Evolutionary conservation across 257 asterid genomes (phyloP), one percentile per base, ranked within the genome.

Genomic region (Vinca minor): DNA sequence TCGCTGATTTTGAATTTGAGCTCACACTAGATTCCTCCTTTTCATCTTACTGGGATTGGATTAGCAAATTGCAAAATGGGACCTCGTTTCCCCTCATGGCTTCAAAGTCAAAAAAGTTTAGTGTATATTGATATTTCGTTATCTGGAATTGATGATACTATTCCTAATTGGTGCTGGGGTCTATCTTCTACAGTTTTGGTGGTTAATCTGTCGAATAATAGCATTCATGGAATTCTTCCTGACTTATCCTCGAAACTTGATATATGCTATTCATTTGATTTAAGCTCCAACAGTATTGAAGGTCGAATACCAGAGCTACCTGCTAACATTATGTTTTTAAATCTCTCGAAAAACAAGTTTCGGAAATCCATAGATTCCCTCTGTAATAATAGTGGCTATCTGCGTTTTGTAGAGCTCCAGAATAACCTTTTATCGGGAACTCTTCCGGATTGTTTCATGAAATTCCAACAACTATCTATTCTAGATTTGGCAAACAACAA

Each of bases 71-170:
- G 66, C 20, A 67, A 44, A 44, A 2, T 73, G 64, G 70, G 73
- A 11, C 69, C 66, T 39, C 28, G 32, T 23, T 72, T 76, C 20
- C 78, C 78, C 3, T 34, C 25, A 20, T 72, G 75, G 78, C 63
- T 76, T 44, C 35, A 0, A 59, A 65, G 42, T 23, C 81, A 72
- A 3, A 45, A 31, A 8, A 6, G 52, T 4, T 2, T 72, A 13
- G 14, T 32, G 0, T 17, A 26, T 9, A 21, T 69, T 18, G 70
- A 66, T 38, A 32, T 75, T 0, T 75, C 76, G 14, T 52, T 31
- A 2, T 17, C 79, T 18, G 70, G 70, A 48, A 62, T 75, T 66
- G 55, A 46, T 10, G 73, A 13, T 12, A 0, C 25, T 1, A 21
- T 60, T 20, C 76, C 79, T 53, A 21, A 23, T 66, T 75, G 76